phyloP scores from a whole-genome alignment of 257 asterid genomes.

The Dorcoceras hygrometricum region DNA sequence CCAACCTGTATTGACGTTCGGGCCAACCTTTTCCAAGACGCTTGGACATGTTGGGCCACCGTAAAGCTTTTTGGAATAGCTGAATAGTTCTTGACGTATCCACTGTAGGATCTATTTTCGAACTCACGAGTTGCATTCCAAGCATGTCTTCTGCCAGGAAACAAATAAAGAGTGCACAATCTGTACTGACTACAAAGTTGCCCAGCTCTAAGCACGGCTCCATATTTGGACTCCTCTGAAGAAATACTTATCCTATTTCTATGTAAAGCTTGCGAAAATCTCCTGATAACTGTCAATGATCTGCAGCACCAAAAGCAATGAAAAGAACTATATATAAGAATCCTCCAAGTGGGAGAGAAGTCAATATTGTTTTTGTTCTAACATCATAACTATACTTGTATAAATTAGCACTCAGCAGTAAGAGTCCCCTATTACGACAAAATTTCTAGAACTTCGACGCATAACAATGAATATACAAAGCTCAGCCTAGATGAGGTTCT shows the following conservation, averaged over 20 bases:
- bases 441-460: background rate
- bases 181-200: slow-evolving; percentile 36
- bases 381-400: slow-evolving; percentile 10
- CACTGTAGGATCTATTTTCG: slow-evolving; percentile 28
- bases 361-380: slow-evolving; percentile 12
- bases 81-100: slow-evolving; percentile 36
- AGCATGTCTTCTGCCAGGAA: slow-evolving; percentile 36
- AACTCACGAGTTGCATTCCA: slow-evolving; percentile 32
- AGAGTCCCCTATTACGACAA: slow-evolving; percentile 2
- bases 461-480: background rate
- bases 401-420: background rate
- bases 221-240: slow-evolving; percentile 36
- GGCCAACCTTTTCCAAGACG: slow-evolving; percentile 61
- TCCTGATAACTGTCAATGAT: slow-evolving; percentile 42
- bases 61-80: slow-evolving; percentile 38
- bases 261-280: slow-evolving; percentile 34
- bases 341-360: slow-evolving; percentile 2
- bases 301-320: slow-evolving; percentile 37
- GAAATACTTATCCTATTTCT: slow-evolving; percentile 14
- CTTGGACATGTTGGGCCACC: slow-evolving; percentile 45
- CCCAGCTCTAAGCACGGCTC: slow-evolving; percentile 31
- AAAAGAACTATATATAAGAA: slow-evolving; percentile 23
- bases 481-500: background rate
- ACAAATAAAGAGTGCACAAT: slow-evolving; percentile 34
- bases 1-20: slow-evolving; percentile 30